phyloP scores from a whole-genome alignment of 106 monocot genomes.

The Cymbidium sinense region DNA sequence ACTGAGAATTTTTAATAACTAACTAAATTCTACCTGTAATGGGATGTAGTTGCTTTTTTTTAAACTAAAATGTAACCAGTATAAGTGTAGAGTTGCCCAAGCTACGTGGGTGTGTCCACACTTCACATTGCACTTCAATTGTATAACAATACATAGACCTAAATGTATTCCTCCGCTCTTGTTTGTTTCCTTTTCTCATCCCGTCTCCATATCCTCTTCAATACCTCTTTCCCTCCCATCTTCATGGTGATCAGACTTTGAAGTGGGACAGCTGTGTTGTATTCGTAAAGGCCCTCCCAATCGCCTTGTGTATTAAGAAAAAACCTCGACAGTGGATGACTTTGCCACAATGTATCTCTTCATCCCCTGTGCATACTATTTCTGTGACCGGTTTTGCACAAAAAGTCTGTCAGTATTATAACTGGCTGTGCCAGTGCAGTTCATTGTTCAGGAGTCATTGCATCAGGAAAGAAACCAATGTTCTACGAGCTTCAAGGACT shows the following conservation, averaged over 20 bases:
- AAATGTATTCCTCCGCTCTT: not conserved
- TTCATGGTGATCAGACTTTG: not conserved
- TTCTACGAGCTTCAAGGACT: not conserved
- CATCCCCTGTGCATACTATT: not conserved
- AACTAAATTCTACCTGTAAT: not conserved
- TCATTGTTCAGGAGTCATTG: not conserved
- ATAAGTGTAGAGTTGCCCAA: not conserved
- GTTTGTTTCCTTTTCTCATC: not conserved
- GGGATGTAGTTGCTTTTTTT: not conserved
- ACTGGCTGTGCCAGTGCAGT: not conserved
- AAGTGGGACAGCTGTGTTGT: not conserved
- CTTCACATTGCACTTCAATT: not conserved
- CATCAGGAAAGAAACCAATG: too few species aligned
- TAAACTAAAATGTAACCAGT: not conserved
- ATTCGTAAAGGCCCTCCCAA: not conserved
- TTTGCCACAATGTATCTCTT: too few species aligned
- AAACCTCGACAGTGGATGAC: too few species aligned
- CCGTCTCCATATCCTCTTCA: not conserved
- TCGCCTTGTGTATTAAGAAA: not conserved
- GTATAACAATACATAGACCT: not conserved
- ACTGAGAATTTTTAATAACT: not conserved
- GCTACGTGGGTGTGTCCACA: too few species aligned
- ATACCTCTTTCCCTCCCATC: not conserved
- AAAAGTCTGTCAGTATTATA: not conserved
- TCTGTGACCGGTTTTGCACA: not conserved